These are phyloP conservation scores for Stephanodiscus minutulus DNA, from an alignment of 108 stramenopile genomes.

Conservation along the genomic window DNA sequence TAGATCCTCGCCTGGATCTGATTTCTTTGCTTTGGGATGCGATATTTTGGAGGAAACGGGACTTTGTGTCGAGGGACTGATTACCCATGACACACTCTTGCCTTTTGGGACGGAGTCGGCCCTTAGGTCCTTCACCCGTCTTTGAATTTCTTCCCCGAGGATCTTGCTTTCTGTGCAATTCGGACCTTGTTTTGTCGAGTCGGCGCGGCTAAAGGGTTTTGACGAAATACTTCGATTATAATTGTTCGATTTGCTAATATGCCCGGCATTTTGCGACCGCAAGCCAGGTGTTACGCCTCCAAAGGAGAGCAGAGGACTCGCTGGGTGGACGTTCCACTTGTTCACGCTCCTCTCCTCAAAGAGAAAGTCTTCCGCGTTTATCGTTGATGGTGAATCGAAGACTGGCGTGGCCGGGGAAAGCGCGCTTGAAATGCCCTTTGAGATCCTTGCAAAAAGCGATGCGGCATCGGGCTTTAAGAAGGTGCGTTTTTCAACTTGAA, in stretches of 20 bases:
- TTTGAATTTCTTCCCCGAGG: background rate
- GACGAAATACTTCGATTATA: background rate
- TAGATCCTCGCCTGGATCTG: background rate
- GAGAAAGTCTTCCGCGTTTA: constrained; percentile 11
- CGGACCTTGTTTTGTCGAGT: background rate
- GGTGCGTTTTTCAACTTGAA: background rate
- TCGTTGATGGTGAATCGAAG: constrained; percentile 7
- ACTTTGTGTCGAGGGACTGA: constrained; percentile 7
- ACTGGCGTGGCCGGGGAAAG: constrained; percentile 1
- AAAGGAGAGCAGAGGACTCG: background rate
- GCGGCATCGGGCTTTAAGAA: background rate
- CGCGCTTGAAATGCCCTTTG: background rate
- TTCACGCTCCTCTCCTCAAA: background rate
- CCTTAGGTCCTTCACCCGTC: background rate
- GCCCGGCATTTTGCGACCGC: background rate
- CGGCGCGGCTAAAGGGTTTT: constrained; percentile 3
- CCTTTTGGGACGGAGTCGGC: background rate
- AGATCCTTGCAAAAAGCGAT: constrained; percentile 28
- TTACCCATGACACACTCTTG: constrained; percentile 7
- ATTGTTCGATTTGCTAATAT: background rate
- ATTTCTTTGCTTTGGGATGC: background rate
- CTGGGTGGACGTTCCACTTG: constrained; percentile 5
- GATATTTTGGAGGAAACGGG: background rate
- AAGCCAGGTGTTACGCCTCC: background rate
- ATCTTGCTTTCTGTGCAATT: background rate